phyloP scores from a whole-genome alignment of 345 rosid genomes.

The Citrus trifoliata region DNA sequence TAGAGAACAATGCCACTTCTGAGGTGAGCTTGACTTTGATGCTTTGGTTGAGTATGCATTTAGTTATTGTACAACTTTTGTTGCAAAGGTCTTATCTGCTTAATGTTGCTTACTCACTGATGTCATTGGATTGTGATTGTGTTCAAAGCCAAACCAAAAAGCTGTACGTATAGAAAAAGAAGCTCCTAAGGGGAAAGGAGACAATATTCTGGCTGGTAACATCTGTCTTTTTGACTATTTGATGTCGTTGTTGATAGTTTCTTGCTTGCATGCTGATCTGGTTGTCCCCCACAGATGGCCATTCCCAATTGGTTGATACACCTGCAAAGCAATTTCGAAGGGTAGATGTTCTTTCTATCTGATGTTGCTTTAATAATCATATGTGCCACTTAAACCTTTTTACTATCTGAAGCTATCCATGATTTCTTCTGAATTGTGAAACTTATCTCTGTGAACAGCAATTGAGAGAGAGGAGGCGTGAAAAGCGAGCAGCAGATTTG shows the following conservation, averaged over 20 bases:
- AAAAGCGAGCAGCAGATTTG: constrained; percentile 73
- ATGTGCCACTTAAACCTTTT: neutral
- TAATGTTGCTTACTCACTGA: constrained; percentile 22
- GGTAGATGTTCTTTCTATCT: constrained; percentile 40
- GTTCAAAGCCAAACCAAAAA: constrained; percentile 37
- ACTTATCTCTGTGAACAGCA: constrained; percentile 47
- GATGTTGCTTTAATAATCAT: neutral
- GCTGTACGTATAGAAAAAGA: constrained; percentile 33
- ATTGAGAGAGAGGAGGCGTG: constrained; percentile 80
- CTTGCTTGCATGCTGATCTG: constrained; percentile 19
- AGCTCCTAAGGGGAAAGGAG: constrained; percentile 36
- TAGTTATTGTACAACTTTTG: neutral
- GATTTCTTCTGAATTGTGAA: neutral
- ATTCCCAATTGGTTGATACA: constrained; percentile 46
- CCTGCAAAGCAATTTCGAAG: constrained; percentile 73
- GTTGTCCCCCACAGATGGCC: constrained; percentile 38
- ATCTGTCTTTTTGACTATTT: constrained; percentile 6
- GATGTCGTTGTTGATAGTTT: constrained; percentile 8
- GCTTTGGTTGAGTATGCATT: constrained; percentile 2
- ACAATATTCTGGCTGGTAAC: constrained; percentile 33
- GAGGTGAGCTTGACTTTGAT: constrained; percentile 46
- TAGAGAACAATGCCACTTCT: constrained; percentile 24
- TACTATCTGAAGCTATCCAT: neutral
- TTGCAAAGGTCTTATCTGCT: constrained; percentile 7
- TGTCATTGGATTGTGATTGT: constrained; percentile 15